These are phyloP conservation scores for Annona squamosa DNA, from an alignment of 164 flowering plant species.

Conservation along the genomic window DNA sequence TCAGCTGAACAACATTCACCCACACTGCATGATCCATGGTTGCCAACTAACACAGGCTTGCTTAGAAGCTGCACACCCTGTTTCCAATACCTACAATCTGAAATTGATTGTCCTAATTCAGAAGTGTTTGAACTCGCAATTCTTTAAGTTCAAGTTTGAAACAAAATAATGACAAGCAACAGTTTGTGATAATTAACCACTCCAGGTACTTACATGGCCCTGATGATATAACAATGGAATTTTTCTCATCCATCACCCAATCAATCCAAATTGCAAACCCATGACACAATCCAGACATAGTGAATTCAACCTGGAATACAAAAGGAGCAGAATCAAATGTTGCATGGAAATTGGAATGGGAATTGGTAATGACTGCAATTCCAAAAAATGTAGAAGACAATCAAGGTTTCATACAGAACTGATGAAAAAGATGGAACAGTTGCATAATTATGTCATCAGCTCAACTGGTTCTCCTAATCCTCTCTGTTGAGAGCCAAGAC, in stretches of 20 bases:
- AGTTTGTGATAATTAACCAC: background rate
- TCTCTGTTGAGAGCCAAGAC: no score
- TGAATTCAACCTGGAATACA: constrained; percentile 49
- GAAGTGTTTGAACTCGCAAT: background rate
- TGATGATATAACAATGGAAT: constrained; percentile 44
- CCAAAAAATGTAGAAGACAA: background rate
- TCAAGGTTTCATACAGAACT: background rate
- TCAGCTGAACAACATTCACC: constrained; percentile 22
- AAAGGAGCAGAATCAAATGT: background rate
- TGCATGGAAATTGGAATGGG: background rate
- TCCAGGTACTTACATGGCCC: constrained; percentile 63
- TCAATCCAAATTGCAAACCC: constrained; percentile 94
- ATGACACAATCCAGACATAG: constrained; percentile 60
- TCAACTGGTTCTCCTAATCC: no score
- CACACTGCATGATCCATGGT: constrained; percentile 8
- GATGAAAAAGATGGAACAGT: no score
- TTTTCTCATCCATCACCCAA: constrained; percentile 70
- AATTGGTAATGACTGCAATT: background rate
- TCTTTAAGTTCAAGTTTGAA: background rate
- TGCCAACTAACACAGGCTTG: constrained; percentile 40
- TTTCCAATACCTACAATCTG: constrained; percentile 74
- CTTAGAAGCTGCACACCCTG: constrained; percentile 88
- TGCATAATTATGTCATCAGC: no score
- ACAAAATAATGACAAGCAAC: background rate
- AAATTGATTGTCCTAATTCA: constrained; percentile 6